Evolutionary conservation across 2,329 filamentous ascomycete species (phyloP).

Genomic region (Fusarium phyllophilum): DNA sequence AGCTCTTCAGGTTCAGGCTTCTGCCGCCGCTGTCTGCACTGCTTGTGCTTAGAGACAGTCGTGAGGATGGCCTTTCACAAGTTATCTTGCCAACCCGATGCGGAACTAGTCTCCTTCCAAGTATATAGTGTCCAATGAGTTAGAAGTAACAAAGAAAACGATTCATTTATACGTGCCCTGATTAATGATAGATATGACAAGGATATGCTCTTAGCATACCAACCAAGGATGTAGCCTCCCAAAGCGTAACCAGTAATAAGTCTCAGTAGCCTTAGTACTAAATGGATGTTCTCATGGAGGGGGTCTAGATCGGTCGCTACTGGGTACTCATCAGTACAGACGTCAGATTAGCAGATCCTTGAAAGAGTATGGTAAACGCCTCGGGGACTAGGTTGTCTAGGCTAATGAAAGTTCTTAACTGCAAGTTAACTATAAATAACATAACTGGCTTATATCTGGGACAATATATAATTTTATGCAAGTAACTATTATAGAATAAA

Average conservation of each 20-base stretch:
- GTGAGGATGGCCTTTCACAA: background rate
- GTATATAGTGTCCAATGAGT: background rate
- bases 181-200: background rate
- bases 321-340: background rate
- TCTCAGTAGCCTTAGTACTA: too few relatives aligned
- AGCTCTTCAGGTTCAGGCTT: constrained; percentile 23
- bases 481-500: background rate
- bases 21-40: constrained; percentile 34
- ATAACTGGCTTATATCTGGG: background rate
- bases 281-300: background rate
- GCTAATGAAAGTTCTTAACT: background rate
- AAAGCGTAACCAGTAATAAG: background rate
- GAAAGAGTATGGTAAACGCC: background rate
- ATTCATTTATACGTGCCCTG: background rate
- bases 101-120: background rate
- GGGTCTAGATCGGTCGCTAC: too few relatives aligned
- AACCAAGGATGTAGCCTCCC: background rate
- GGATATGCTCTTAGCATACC: too few relatives aligned
- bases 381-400: background rate
- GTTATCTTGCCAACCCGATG: background rate
- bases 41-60: constrained; percentile 15
- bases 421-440: background rate
- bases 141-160: too few relatives aligned
- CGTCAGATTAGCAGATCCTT: too few relatives aligned
- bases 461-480: background rate